Base-by-base conservation (phyloP, 2,329 filamentous ascomycete genomes). In the Trichoderma sp. region DNA sequence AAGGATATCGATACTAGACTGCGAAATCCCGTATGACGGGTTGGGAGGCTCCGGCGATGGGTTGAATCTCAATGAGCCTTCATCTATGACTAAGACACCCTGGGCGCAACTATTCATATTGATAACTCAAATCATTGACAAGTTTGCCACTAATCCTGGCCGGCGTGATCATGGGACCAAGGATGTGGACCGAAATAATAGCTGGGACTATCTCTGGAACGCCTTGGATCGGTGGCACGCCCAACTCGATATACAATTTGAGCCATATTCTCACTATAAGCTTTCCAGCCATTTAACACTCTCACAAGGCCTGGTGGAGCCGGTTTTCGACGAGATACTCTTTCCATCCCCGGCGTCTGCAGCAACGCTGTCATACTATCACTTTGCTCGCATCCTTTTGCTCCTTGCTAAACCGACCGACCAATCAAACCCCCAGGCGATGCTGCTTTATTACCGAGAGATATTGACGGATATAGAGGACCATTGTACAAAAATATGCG, bases 221-320 rank as follows among this genome's bases (percentile, higher is more conserved):
- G 34, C 65, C 58, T 6, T 68, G n/a, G 65, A 47, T 32, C 36
- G 20, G 2, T 68, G 65, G 65, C 65, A 68, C 26, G 7, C 36
- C 36, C 65, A 59, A 12, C 53, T 68, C 17, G 26, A 23, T 12
- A 6, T 39, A 7, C 28, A 43, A 4, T 68, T 68, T 23, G 34
- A 68, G 26, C 65, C 65, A 11, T 68, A 68, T 32, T 59, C 65
- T 12, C 53, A 68, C 28, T 68, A 68, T 26, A 32, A 20, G 65
- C 65, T 68, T 32, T 68, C 65, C 12, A 68, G 53, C 17, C 65
- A 68, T 32, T 8, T 59, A 12, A 68, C 53, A 23, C 65, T 68
- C 7, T 58, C 65, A 47, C 65, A 68, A 34, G 53, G 65, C 12
- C 65, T 26, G 1, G 15, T 47, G 6, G 65, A 68, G 65, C 65